Base-by-base conservation (phyloP, 2,329 filamentous ascomycete genomes). In the Zelopaecilomyces penicillatus region DNA sequence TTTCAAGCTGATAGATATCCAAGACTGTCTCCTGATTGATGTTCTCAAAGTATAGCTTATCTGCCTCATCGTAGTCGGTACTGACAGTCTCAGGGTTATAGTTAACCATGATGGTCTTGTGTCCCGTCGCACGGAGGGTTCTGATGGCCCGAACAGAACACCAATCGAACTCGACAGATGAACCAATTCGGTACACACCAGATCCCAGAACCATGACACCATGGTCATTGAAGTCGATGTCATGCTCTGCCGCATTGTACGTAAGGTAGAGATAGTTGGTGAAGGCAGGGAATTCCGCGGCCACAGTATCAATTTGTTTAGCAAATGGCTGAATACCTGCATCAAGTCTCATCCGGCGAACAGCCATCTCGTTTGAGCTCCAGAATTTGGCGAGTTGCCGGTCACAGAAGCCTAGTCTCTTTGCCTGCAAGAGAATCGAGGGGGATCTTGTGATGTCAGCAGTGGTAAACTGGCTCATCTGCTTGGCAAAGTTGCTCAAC, bases 101-200 rank as follows among this genome's bases (percentile, higher is more conserved):
- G 57, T 95, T 95, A 41, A 95, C 82, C 91, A 97, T 97, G 58
- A 97, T 82, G 0, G 93, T 97, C 75, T 97, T 97, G 72, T 84
- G 81, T 3, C 86, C 86, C 48, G 83, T 78, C 52, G 87, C 80
- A 41, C 93, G 81, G 6, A 98, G 76, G 2, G 93, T 97, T 51
- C 91, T 83, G 50, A 97, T 94, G 5, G 93, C 88, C 48, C 91
- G 78, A 29, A 98, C 93, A 4, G 93, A 95, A 65, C 93, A 97
- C 93, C 93, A 98, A 66, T 98, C 93, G 65, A 98, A 98, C 63
- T 98, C 93, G 47, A 98, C 93, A 0, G 91, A 96, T 0, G 90
- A 96, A 53, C 93, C 93, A 52, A 98, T 98, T 49, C 93, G 82
- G 73, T 97, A 97, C 7, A 96, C 90, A 65, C 91, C 91, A 30